phyloP scores from a whole-genome alignment of 1,284 basidiomycete genomes.

The Sporisorium reilianum region DNA sequence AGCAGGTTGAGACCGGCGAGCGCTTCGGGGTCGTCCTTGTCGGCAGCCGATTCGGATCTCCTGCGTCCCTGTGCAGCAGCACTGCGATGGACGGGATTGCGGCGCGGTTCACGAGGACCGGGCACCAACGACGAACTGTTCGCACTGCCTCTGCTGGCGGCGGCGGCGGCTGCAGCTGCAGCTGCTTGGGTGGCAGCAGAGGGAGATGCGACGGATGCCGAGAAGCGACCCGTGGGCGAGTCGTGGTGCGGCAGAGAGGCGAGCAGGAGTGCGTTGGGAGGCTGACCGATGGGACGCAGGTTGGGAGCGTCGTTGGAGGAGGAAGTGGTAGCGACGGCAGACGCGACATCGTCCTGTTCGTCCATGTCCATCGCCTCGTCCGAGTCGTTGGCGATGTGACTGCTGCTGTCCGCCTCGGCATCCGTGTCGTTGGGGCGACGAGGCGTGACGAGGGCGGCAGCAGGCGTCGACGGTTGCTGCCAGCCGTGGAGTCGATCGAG shows the following conservation, averaged over 20 bases:
- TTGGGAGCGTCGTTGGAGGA: slow-evolving; percentile 6
- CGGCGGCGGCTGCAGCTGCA: slow-evolving; percentile 6
- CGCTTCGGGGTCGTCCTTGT: slow-evolving; percentile 5
- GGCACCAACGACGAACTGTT: slow-evolving; percentile 22
- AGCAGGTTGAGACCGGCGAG: slow-evolving; percentile 24
- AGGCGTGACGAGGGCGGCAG: slow-evolving; percentile 23
- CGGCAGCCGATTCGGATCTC: slow-evolving; percentile 14
- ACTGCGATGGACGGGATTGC: slow-evolving; percentile 1
- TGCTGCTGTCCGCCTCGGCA: not conserved
- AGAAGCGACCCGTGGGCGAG: slow-evolving; percentile 50
- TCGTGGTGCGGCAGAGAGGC: slow-evolving; percentile 39
- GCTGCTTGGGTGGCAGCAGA: slow-evolving; percentile 7
- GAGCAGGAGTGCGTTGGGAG: slow-evolving; percentile 33
- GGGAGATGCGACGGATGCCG: slow-evolving; percentile 18
- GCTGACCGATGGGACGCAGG: slow-evolving; percentile 16
- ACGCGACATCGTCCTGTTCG: slow-evolving; percentile 19
- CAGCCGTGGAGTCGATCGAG: slow-evolving; percentile 49
- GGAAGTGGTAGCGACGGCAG: slow-evolving; percentile 11
- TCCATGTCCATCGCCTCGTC: slow-evolving; percentile 54
- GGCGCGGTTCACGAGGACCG: slow-evolving; percentile 27
- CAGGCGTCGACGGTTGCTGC: slow-evolving; percentile 23
- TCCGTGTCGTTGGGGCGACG: slow-evolving; percentile 6
- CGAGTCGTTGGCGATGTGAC: slow-evolving; percentile 6
- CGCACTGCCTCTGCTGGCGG: slow-evolving; percentile 3
- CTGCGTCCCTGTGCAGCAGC: slow-evolving; percentile 7